Evolutionary conservation across 371 early-diverging fungal genomes (phyloP).

Genomic region (Polyrhizophydium stewartii): DNA sequence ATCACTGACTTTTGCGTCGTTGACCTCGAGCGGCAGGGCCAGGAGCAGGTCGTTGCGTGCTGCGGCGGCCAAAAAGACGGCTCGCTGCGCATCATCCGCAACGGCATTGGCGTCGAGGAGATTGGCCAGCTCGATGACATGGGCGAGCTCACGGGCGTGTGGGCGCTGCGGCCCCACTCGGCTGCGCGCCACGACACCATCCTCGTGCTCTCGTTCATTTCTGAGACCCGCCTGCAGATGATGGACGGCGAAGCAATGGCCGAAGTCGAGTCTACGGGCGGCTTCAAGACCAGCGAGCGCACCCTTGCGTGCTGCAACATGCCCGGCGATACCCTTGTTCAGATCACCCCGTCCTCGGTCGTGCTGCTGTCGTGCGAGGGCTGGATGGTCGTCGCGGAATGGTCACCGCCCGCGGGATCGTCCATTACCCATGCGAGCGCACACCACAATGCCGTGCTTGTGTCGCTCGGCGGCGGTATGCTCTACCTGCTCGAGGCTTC

Average conservation of each 20-base stretch:
- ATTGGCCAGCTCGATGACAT: constrained; percentile 52
- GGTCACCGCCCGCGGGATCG: constrained; percentile 43
- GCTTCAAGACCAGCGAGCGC: constrained; percentile 41
- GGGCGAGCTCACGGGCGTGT: constrained; percentile 60
- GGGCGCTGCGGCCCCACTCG: constrained; percentile 55
- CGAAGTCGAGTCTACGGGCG: constrained; percentile 43
- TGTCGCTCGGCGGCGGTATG: constrained; percentile 51
- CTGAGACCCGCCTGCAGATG: constrained; percentile 46
- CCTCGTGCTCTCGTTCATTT: constrained; percentile 55
- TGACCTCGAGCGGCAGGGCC: constrained; percentile 72
- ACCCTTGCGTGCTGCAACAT: constrained; percentile 48
- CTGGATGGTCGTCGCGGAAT: constrained; percentile 29
- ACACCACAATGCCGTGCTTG: constrained; percentile 45
- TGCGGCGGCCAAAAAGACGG: constrained; percentile 74
- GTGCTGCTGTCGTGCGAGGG: constrained; percentile 38
- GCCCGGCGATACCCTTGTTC: constrained; percentile 37
- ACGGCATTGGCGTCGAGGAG: constrained; percentile 81
- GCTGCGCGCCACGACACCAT: constrained; percentile 35
- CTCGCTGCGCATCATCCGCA: constrained; percentile 73
- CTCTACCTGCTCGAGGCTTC: constrained; percentile 58
- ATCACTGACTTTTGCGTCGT: constrained; percentile 81
- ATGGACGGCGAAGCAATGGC: constrained; percentile 34
- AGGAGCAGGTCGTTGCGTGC: constrained; percentile 82
- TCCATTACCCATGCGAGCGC: constrained; percentile 55
- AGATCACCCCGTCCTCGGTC: constrained; percentile 57